Evolutionary conservation across 1,284 basidiomycete species (phyloP).

Genomic region (Trametes polyzona): DNA sequence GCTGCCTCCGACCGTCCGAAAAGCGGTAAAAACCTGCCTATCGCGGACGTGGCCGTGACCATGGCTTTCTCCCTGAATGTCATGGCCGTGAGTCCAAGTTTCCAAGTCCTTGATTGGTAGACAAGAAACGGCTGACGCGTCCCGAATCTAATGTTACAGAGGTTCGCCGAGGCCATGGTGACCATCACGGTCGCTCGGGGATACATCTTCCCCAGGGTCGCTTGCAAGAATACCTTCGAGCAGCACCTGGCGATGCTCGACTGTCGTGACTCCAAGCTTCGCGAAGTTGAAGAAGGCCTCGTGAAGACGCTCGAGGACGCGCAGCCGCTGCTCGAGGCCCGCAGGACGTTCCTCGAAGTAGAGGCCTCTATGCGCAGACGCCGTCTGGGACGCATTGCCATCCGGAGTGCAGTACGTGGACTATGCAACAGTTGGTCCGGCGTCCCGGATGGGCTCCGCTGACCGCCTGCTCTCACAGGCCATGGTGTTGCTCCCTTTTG

Average conservation of each 20-base stretch:
- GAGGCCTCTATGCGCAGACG: background rate
- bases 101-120: background rate
- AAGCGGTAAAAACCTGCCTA: background rate
- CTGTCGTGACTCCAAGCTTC: background rate
- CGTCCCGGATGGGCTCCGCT: background rate
- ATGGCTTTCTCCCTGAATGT: background rate
- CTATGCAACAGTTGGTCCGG: background rate
- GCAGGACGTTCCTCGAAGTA: background rate
- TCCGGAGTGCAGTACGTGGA: background rate
- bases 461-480: background rate
- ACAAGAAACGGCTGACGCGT: no score
- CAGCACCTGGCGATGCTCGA: background rate
- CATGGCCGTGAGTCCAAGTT: background rate
- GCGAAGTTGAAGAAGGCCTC: background rate
- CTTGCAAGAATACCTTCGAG: constrained; percentile 3
- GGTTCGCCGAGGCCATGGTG: background rate
- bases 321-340: background rate
- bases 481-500: background rate
- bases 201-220: background rate
- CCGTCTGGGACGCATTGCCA: background rate
- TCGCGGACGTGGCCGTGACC: background rate
- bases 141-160: background rate
- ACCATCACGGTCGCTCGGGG: background rate
- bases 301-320: background rate
- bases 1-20: no score